A percentile compares a stretch with the other conserved stretches of the same genome.
Conservation (phyloP, 1,284 basidiomycete species). For the Rhodotorula sp. region DNA sequence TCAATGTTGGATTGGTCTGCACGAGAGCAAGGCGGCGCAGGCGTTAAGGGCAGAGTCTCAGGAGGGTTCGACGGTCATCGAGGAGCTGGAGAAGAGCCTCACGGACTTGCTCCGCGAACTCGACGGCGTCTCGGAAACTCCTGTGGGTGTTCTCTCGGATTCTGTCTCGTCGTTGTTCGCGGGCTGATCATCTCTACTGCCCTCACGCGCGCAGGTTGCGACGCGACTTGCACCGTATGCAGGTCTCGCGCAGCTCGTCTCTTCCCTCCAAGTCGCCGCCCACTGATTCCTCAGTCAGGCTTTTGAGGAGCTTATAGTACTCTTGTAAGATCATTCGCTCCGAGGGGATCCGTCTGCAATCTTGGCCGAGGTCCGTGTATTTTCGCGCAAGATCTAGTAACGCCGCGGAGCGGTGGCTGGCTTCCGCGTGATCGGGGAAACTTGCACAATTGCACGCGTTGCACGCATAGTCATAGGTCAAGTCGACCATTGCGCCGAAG, state of each 20-base stretch:
- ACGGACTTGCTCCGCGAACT: not conserved
- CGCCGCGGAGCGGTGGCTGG: too few relatives aligned
- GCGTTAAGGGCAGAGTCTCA: not conserved
- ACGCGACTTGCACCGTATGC: not conserved
- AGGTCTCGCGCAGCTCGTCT: not conserved
- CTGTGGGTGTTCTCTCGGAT: slow-evolving; percentile 8
- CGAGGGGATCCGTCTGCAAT: too few relatives aligned
- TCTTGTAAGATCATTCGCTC: too few relatives aligned
- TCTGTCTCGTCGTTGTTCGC: too few relatives aligned
- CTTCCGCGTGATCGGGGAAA: too few relatives aligned
- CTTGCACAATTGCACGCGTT: too few relatives aligned
- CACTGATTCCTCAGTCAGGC: too few relatives aligned
- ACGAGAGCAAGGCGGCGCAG: slow-evolving; percentile 8
- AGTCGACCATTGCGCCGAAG: too few relatives aligned
- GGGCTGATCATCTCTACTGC: not conserved
- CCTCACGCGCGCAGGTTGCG: not conserved
- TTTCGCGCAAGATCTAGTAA: too few relatives aligned
- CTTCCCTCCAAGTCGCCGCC: not conserved
- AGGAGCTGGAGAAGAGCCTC: not conserved
- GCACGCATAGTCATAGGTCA: too few relatives aligned
- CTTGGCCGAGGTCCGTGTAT: too few relatives aligned
- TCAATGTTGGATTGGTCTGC: slow-evolving; percentile 17
- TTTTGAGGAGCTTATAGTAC: too few relatives aligned
- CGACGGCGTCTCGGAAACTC: not conserved
- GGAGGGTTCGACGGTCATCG: not conserved